Percentiles rank a stretch among this genome's conserved stretches.
These are phyloP conservation scores for Cerioporus squamosus DNA, from an alignment of 1,284 basidiomycete species.

Conservation along the genomic window DNA sequence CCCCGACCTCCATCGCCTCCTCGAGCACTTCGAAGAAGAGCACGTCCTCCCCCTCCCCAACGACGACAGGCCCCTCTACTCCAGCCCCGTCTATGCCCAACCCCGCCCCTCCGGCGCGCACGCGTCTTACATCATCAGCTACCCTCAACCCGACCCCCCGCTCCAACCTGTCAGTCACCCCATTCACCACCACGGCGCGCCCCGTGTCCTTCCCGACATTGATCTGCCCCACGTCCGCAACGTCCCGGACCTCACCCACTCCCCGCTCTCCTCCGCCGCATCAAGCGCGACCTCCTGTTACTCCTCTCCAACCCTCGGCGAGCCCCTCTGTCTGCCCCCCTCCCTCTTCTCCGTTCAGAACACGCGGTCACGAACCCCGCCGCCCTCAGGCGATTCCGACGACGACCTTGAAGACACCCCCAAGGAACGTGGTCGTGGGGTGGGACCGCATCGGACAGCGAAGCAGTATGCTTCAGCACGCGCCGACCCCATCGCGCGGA, in stretches of 20 bases:
- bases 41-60: constrained; percentile 51
- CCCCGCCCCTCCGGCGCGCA: constrained; percentile 19
- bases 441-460: constrained; percentile 7
- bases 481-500: constrained; percentile 9
- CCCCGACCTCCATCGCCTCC: constrained; percentile 67
- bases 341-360: constrained; percentile 30
- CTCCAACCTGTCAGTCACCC: constrained; percentile 16
- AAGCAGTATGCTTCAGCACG: constrained; percentile 2
- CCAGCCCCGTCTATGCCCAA: constrained; percentile 21
- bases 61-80: constrained; percentile 34
- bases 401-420: not conserved
- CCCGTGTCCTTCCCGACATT: constrained; percentile 14
- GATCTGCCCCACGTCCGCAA: constrained; percentile 15
- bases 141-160: constrained; percentile 36
- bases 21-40: constrained; percentile 68
- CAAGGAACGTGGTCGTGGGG: not conserved
- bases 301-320: constrained; percentile 21
- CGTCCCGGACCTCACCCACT: constrained; percentile 18
- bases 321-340: constrained; percentile 34
- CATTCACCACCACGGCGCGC: constrained; percentile 4
- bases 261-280: constrained; percentile 19
- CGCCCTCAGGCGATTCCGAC: not conserved
- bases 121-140: constrained; percentile 36
- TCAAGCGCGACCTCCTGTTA: constrained; percentile 17
- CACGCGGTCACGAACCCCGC: constrained; percentile 8